Evolutionary conservation across 2,329 filamentous ascomycete genomes (phyloP), one percentile per base, ranked within the genome.

Genomic region (Parascedosporium putredinis): DNA sequence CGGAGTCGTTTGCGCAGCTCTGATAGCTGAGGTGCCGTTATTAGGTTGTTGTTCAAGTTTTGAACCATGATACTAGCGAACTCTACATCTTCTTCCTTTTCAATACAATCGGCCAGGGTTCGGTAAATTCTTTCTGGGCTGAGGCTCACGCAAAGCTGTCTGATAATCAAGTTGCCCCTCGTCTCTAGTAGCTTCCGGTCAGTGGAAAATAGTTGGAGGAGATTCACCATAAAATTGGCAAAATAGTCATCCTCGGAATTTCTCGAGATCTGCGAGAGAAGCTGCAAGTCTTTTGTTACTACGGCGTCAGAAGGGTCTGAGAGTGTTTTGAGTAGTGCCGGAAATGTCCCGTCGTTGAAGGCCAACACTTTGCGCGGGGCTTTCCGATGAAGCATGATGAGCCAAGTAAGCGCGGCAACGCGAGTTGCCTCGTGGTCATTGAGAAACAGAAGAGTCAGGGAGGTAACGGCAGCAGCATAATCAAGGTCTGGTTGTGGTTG

Each of bases 61-160:
- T 98, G 93, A 25, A 98, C 89, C 93, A 98, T 98, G 59, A 98
- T 97, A 62, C 91, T 96, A 14, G 93, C 91, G 66, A 98, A 98
- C 64, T 98, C 94, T 38, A 98, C 81, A 62, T 98, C 93, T 67
- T 97, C 93, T 64, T 98, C 93, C 61, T 90, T 95, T 65, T 97
- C 93, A 8, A 98, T 86, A 57, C 93, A 96, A 59, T 98, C 93
- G 23, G 93, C 94, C 55, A 98, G 74, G 2, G 89, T 97, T 27
- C 93, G 82, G 61, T 97, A 98, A 52, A 98, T 98, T 43, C 90
- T 81, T 64, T 98, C 93, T 0, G 93, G 86, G 56, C 90, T 96
- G 24, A 98, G 73, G 52, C 87, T 95, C 53, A 95, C 79, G 64
- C 91, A 98, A 23, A 98, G 74, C 63, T 98, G 91, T 51, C 94